Base-by-base conservation (phyloP, 495 filamentous ascomycete genomes). In the Cercophora scortea region DNA sequence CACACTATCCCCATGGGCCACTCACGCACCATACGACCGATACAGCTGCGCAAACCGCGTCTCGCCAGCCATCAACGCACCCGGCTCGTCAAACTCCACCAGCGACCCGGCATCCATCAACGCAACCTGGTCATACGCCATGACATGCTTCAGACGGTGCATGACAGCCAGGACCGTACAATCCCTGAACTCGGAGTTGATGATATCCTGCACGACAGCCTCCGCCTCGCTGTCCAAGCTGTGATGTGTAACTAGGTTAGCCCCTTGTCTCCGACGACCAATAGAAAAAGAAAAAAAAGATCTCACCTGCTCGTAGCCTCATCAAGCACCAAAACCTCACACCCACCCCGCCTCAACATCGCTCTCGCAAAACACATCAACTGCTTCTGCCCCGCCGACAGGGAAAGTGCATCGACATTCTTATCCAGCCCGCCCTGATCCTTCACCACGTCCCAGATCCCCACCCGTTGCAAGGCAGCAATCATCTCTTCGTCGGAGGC, bases 361-460 rank as follows among this genome's bases (percentile, higher is more conserved):
- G 79, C 82, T 6, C 81, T 70, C 1, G 77, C 80, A 9, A 87
- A 70, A 55, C 77, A 77, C 57, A 86, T 72, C 13, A 87, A 71
- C 62, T 86, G 83, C 18, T 68, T 67, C 56, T 87, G 81, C 1
- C 83, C 83, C 32, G 76, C 73, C 0, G 77, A 81, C 13, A 83
- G 69, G 51, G 65, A 67, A 25, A 72, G 59, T 8, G 65, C 70
- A n/a, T 71, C 72, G 34, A 84, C 68, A 6, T 74, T 65, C 6
- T 66, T 71, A 54, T 75, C 74, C 0, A 84, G 64, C 0, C 4
- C 49, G 8, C 49, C 49, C 7, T 11, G 32, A 6, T 17, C 12
- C 10, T 36, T n/a, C 1, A 55, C 40, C 8, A 45, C 10, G 0
- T 46, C 41, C 47, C 47, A 41, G 16, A 55, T 33, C 12, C 48